phyloP scores from a whole-genome alignment of 345 rosid species.

The Populus euphratica region DNA sequence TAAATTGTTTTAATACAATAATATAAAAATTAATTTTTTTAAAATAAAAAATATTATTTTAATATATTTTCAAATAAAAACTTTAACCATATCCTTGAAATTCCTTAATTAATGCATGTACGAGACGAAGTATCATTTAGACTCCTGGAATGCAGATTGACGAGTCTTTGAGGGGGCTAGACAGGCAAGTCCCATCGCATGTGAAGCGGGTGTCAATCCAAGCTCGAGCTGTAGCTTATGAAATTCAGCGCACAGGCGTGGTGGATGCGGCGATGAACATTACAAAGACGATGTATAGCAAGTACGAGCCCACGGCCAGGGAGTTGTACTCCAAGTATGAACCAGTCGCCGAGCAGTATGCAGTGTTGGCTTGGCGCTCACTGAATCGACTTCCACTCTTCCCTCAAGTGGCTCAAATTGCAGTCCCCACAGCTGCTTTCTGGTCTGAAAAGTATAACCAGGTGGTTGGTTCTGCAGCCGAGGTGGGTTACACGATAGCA shows the following conservation, averaged over 20 bases:
- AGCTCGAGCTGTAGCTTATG: constrained; percentile 54
- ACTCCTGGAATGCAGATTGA: constrained; percentile 46
- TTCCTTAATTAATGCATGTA: background rate
- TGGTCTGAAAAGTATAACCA: constrained; percentile 73
- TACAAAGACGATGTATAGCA: constrained; percentile 28
- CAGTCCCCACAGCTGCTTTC: constrained; percentile 54
- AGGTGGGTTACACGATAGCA: constrained; percentile 43
- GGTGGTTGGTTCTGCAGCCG: constrained; percentile 32
- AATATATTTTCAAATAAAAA: no score
- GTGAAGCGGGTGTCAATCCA: constrained; percentile 58
- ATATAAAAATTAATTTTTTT: no score
- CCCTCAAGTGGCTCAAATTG: constrained; percentile 49
- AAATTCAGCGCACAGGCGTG: constrained; percentile 55
- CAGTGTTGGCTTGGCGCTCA: constrained; percentile 46
- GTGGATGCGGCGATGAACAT: constrained; percentile 44
- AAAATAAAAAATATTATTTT: no score
- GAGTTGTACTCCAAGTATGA: constrained; percentile 46
- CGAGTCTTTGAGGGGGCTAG: constrained; percentile 41
- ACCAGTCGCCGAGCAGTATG: constrained; percentile 54
- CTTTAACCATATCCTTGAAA: no score
- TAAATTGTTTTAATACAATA: no score
- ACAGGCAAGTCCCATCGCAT: constrained; percentile 49
- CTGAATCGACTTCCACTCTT: constrained; percentile 54
- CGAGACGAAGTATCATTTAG: background rate
- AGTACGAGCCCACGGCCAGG: constrained; percentile 51